Base-by-base conservation (phyloP, 202 grass and related monocot species). In the Setaria italica region DNA sequence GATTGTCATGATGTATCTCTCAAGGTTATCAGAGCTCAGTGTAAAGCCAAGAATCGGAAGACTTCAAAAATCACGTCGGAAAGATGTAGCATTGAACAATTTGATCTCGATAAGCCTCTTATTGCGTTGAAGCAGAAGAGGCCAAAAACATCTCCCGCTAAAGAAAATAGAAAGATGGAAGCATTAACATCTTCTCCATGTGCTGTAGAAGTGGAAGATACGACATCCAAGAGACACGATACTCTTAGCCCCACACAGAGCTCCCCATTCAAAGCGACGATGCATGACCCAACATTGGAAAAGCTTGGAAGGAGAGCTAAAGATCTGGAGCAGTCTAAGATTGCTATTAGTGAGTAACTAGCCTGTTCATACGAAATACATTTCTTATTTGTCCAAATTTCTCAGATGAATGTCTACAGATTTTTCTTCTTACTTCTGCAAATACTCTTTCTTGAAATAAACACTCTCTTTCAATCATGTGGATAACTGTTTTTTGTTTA, bases 71-170 rank as follows among this genome's bases (percentile, higher is more conserved):
- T 35, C 57, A 73, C 9, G 63, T 73, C 65, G 68, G 59, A 85
- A 75, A 67, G 63, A 82, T 34, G 74, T 86, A 76, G 45, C 60
- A 70, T 49, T 49, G 86, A 85, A 51, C 84, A 78, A 47, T 30
- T 78, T 60, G 86, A 92, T 77, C 92, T 98, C 67, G 87, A 92
- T 76, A 86, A 90, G 86, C 95, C 91, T 55, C 80, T 98, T 86
- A 92, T 95, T 85, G 46, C 72, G 47, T 87, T 97, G 53, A 97
- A 92, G 87, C 72, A 71, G 45, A 95, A 88, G 70, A 77, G 56
- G 30, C 83, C 75, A 57, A 93, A 87, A 46, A 60, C 35, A 62
- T 65, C 72, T 68, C 76, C 32, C 75, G 41, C 16, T 46, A 83
- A 85, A 70, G 79, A 51, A 81, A 89, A 90, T 4, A 85, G 43